Evolutionary conservation across 768 basidiomycete species (phyloP), one percentile per base, ranked within the genome.

Genomic region (Suillus discolor): DNA sequence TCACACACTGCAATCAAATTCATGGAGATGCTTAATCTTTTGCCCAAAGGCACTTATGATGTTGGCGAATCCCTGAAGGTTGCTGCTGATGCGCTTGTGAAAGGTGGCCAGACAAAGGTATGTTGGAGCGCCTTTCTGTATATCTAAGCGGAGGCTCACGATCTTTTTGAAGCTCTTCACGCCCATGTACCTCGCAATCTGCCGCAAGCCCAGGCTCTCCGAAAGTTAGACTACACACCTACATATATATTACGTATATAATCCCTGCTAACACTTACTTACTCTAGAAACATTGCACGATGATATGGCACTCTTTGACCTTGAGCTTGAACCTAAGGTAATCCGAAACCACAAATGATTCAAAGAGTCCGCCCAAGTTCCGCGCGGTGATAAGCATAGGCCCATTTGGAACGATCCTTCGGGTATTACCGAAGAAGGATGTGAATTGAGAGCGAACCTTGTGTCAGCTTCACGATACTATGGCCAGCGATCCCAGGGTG

Each of bases 41-140:
- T 94, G 20, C 96, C 96, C 38, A 93, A 94, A 82, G 95, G 96
- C 36, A 97, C 95, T 6, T 85, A 81, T 71, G 87, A 90, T 60
- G 92, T 96, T 61, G 91, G 91, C 68, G 93, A 95, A 81, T 86
- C 89, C 53, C 78, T 96, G 60, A 93, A 90, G 77, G 77, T 89
- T 34, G 93, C 94, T 45, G 88, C 78, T 36, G 85, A 85, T 62
- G 82, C 89, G 2, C 79, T 96, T 18, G 91, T 94, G 28, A 84
- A 84, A 67, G 92, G 93, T 70, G 95, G 95, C 23, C 87, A 89
- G 74, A 83, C 82, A 53, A 94, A 95, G 85, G 90, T 90, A 65
- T 44, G 84, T 76, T 20, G 3, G 1, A 20, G 41, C 25, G 28
- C 6, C 3, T 28, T 42, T 60, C 16, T 8, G 25, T 60, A 28